Base-by-base conservation (phyloP, 2,329 filamentous ascomycete species). In the Zopfia rhizophila region DNA sequence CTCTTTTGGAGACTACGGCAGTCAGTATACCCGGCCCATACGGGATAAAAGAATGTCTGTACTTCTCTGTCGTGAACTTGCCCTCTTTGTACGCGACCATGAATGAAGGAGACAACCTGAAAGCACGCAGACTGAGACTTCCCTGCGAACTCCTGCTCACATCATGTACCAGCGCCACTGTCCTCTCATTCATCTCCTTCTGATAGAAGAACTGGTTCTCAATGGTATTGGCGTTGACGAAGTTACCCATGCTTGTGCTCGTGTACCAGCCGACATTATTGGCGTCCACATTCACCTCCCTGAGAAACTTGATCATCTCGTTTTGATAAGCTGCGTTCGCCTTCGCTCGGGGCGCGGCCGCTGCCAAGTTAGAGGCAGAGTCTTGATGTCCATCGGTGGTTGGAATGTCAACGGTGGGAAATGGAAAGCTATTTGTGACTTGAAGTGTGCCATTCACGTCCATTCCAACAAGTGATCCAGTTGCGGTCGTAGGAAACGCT, bases 201-300 rank as follows among this genome's bases (percentile, higher is more conserved):
- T 99, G 94, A 81, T 96, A 97, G 79, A 92, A 89, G 77, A 86
- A 91, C 76, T 97, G 92, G 80, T 97, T 99, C 83, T 99, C 94
- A 75, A 99, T 90, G 70, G 96, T 92, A 80, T 88, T 90, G 70
- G 89, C 75, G 80, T 92, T 97, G 81, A 97, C 83, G 65, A 97
- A 97, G 82, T 96, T 97, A 75, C 94, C 94, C 90, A 99, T 95
- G 74, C 91, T 96, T 55, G 92, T 91, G 78, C 91, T 97, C 48
- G 91, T 97, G 79, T 99, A 99, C 92, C 92, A 99, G 66, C 94
- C 94, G 50, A 96, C 91, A 67, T 91, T 95, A 81, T 97, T 96
- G 58, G 94, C 94, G 73, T 99, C 94, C 49, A 97, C 90, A 74
- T 97, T 99, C 68, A 99, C 94, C 77, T 97, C 94, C 73, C 93